These are phyloP conservation scores for Musa itinerans DNA, from an alignment of 176 grass and related monocot species.

Conservation along the genomic window DNA sequence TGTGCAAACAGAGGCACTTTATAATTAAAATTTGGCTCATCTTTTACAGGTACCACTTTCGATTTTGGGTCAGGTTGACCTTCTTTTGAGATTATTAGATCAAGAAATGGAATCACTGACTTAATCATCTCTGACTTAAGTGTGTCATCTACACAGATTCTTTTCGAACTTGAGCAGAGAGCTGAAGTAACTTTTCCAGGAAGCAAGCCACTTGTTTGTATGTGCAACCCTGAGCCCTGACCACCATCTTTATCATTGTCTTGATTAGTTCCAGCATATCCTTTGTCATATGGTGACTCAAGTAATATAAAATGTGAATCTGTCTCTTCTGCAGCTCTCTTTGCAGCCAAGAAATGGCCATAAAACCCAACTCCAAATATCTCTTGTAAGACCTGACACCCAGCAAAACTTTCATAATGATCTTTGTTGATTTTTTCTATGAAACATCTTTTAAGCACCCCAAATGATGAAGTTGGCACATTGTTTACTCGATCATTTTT, in stretches of 20 bases:
- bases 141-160: slow-evolving; percentile 36
- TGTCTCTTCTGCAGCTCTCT: slow-evolving; percentile 63
- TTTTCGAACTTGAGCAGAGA: slow-evolving; percentile 36
- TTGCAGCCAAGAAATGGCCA: slow-evolving; percentile 80
- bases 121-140: slow-evolving; percentile 46
- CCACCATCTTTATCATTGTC: slow-evolving; percentile 15
- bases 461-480: slow-evolving; percentile 64
- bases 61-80: slow-evolving; percentile 15
- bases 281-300: slow-evolving; percentile 73
- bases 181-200: slow-evolving; percentile 31
- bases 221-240: slow-evolving; percentile 30
- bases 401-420: slow-evolving; percentile 62
- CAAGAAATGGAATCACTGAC: slow-evolving; percentile 43
- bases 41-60: slow-evolving; percentile 32
- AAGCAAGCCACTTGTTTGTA: slow-evolving; percentile 41
- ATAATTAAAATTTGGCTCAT: slow-evolving; percentile 31
- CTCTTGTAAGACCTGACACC: slow-evolving; percentile 75
- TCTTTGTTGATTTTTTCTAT: slow-evolving; percentile 73
- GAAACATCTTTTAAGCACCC: slow-evolving; percentile 68
- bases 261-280: slow-evolving; percentile 11
- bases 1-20: slow-evolving; percentile 64
- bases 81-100: slow-evolving; percentile 36
- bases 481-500: slow-evolving; percentile 23
- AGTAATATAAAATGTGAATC: slow-evolving; percentile 65
- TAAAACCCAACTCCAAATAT: slow-evolving; percentile 88